These are phyloP conservation scores for Pseudoscleropodium purum DNA, from an alignment of 225 moss, liverwort and hornwort genomes.

Conservation along the genomic window DNA sequence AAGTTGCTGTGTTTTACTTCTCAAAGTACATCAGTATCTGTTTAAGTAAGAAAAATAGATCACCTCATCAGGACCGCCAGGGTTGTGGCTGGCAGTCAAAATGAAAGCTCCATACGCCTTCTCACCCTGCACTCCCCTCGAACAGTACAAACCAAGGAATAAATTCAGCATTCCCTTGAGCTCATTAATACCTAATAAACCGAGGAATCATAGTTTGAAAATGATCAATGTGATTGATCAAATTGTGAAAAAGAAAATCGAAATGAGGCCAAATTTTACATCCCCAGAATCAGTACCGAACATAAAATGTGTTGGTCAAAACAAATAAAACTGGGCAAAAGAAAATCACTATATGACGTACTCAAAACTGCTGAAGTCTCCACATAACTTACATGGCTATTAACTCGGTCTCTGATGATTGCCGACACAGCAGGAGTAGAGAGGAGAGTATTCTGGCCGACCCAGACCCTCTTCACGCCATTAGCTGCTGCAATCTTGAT, in stretches of 20 bases:
- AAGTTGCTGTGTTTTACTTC: neutral
- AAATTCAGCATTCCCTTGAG: neutral
- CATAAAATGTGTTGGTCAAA: neutral
- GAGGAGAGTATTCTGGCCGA: constrained; percentile 79
- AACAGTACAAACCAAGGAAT: neutral
- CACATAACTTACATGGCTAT: constrained; percentile 38
- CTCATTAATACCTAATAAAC: neutral
- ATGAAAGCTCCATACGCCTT: constrained; percentile 96
- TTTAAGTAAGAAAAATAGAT: neutral
- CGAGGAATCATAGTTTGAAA: neutral
- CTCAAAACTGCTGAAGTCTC: neutral
- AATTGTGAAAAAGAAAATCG: neutral
- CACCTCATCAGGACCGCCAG: constrained; percentile 94
- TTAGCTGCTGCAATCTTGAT: constrained; percentile 88
- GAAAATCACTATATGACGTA: neutral
- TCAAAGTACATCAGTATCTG: neutral
- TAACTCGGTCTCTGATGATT: constrained; percentile 69
- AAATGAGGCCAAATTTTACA: neutral
- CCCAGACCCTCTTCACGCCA: constrained; percentile 79
- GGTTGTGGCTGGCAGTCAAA: constrained; percentile 96
- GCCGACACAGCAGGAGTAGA: constrained; percentile 95
- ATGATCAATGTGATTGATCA: neutral
- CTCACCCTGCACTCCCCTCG: constrained; percentile 46
- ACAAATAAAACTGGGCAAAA: neutral
- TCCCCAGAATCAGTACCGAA: neutral